Base-by-base conservation (phyloP, 2,329 filamentous ascomycete genomes). In the Cladosporium sp. region DNA sequence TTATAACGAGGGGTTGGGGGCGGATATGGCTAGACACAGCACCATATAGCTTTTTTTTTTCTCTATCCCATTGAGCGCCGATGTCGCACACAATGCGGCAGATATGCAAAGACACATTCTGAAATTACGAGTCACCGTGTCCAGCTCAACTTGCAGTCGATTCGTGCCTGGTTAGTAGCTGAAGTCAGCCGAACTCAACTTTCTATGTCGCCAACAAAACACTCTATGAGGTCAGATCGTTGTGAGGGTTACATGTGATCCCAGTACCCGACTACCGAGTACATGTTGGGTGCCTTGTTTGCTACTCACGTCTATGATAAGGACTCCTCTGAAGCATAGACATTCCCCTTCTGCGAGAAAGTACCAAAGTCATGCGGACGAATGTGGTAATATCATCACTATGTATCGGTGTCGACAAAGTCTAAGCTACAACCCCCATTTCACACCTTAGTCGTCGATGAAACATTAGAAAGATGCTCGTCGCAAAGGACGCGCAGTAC, bases 11-110 rank as follows among this genome's bases (percentile, higher is more conserved):
- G 40, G n/a, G 26, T 53, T 5, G 50, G 26, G 26, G 31, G 55
- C 18, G 37, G 56, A 37, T 59, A 46, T 59, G 56, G 56, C 56
- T 59, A 59, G 56, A 46, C 23, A 59, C 56, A 59, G 56, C 56
- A 59, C 37, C 56, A 59, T 59, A 59, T 59, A 59, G 56, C 55
- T 28, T 28, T n/a, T n/a, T 55, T 11, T 28, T 28, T n/a, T n/a
- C 33, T 11, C 23, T 26, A 26, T 16, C 50, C 29, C 28, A 49
- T 50, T 21, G n/a, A 46, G 8, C n/a, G 40, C 21, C 11, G 10
- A 46, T 12, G 40, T n/a, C n/a, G n/a, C 21, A 16, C 40, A n/a
- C 40, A 10, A 12, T 7, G 40, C 40, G 40, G 40, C 40, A 23
- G 6, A 46, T 46, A 21, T 46, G 40, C 40, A 46, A 10, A 46